phyloP scores from a whole-genome alignment of 768 basidiomycete species.

The Terana coerulea region DNA sequence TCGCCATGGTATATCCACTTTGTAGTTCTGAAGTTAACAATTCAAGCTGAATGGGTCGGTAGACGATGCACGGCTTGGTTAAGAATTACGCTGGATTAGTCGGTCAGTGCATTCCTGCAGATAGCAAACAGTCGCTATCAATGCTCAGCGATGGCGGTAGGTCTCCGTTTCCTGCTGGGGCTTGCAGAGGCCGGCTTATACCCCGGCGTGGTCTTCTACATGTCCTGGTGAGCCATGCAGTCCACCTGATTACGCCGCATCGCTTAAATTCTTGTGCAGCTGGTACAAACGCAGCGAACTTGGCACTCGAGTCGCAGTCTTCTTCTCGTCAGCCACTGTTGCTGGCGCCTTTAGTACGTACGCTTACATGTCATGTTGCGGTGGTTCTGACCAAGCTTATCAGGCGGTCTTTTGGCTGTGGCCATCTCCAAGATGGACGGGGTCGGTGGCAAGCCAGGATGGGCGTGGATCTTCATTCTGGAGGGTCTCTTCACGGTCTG shows the following conservation, averaged over 20 bases:
- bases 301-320: constrained; percentile 65
- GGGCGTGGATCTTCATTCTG: constrained; percentile 74
- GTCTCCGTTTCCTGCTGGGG: constrained; percentile 57
- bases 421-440: constrained; percentile 72
- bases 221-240: constrained; percentile 43
- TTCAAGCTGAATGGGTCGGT: neutral
- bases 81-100: constrained; percentile 59
- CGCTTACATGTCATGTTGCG: neutral
- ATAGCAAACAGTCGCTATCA: neutral
- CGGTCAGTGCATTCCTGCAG: constrained; percentile 38
- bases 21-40: neutral
- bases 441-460: constrained; percentile 55
- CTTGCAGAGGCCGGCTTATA: constrained; percentile 50
- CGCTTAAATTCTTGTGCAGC: constrained; percentile 31
- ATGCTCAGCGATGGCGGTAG: constrained; percentile 28
- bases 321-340: constrained; percentile 78
- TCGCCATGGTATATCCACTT: constrained; percentile 33
- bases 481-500: constrained; percentile 70
- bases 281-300: constrained; percentile 83
- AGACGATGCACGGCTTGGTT: constrained; percentile 65
- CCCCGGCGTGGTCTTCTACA: constrained; percentile 55
- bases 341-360: constrained; percentile 69
- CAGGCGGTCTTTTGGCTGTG: constrained; percentile 62
- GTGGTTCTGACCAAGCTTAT: neutral
- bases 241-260: neutral